Evolutionary conservation across 225 moss, liverwort and hornwort genomes (phyloP).

Genomic region (Sphagnum contortum): DNA sequence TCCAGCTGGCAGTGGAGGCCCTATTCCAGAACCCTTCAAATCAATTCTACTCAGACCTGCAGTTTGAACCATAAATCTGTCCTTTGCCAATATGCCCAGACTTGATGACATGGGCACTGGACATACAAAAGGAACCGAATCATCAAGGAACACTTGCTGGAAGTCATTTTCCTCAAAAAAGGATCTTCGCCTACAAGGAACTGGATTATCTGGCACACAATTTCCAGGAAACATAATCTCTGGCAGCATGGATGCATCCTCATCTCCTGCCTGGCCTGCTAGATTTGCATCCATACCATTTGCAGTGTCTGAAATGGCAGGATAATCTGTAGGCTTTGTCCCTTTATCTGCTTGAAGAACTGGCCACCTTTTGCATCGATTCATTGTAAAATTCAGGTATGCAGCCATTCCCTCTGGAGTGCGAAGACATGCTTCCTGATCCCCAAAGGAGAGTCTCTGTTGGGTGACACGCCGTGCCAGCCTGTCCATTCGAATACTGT

Average conservation of each 20-base stretch:
- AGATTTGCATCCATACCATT: slow-evolving; percentile 12
- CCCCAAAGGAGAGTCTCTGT: slow-evolving; percentile 60
- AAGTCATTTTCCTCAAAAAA: slow-evolving; percentile 15
- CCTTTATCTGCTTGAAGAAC: slow-evolving; percentile 26
- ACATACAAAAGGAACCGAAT: not conserved
- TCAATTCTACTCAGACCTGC: not conserved
- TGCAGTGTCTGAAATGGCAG: not conserved
- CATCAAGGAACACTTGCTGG: slow-evolving; percentile 28
- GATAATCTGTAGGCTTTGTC: not conserved
- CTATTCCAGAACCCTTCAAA: not conserved
- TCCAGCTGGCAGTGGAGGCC: slow-evolving; percentile 3
- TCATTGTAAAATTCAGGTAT: slow-evolving; percentile 38
- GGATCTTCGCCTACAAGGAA: slow-evolving; percentile 31
- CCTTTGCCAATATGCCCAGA: slow-evolving; percentile 18
- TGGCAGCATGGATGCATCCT: slow-evolving; percentile 21
- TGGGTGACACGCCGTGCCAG: slow-evolving; percentile 57
- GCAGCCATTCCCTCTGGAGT: slow-evolving; percentile 67
- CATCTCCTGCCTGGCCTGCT: slow-evolving; percentile 22
- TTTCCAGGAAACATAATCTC: slow-evolving; percentile 51
- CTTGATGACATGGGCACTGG: slow-evolving; percentile 7
- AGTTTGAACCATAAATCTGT: slow-evolving; percentile 14
- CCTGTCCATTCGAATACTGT: slow-evolving; percentile 56
- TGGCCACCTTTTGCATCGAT: slow-evolving; percentile 34
- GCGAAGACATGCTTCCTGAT: slow-evolving; percentile 65
- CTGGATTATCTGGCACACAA: slow-evolving; percentile 68